These are phyloP conservation scores for Rhododendron ferrugineum DNA, from an alignment of 148 eudicot species.

Conservation along the genomic window DNA sequence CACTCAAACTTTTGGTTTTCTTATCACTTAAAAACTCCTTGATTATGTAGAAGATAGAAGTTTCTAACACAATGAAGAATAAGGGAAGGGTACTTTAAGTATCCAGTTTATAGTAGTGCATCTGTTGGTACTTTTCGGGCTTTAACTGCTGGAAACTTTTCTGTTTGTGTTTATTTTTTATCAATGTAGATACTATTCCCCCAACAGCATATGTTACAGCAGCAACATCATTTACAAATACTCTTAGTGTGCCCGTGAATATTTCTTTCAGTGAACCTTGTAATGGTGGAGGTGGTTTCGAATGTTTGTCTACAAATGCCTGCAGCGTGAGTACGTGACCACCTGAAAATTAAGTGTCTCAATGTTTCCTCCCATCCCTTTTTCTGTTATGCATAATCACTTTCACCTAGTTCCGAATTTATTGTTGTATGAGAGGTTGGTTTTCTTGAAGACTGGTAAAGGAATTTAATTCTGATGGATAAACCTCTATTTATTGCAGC, in stretches of 20 bases:
- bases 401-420: background rate
- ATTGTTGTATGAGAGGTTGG: background rate
- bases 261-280: conserved; percentile 84
- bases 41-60: background rate
- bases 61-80: background rate
- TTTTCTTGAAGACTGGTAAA: background rate
- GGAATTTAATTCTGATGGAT: conserved; percentile 3
- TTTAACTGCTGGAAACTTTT: background rate
- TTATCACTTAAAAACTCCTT: background rate
- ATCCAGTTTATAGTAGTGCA: background rate
- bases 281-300: conserved; percentile 69
- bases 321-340: conserved; percentile 81
- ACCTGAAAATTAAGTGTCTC: conserved; percentile 4
- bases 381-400: background rate
- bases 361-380: background rate
- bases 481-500: conserved; percentile 37
- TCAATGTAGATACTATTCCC: conserved; percentile 61
- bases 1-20: background rate
- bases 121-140: background rate
- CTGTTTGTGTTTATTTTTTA: background rate
- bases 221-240: conserved; percentile 53
- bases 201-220: conserved; percentile 79
- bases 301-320: conserved; percentile 57
- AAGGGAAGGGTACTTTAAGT: background rate
- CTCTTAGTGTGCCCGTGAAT: conserved; percentile 49